Evolutionary conservation across 169 alveolate genomes (phyloP), one percentile per base, ranked within the genome.

Genomic region (Plasmodium reichenowi): DNA sequence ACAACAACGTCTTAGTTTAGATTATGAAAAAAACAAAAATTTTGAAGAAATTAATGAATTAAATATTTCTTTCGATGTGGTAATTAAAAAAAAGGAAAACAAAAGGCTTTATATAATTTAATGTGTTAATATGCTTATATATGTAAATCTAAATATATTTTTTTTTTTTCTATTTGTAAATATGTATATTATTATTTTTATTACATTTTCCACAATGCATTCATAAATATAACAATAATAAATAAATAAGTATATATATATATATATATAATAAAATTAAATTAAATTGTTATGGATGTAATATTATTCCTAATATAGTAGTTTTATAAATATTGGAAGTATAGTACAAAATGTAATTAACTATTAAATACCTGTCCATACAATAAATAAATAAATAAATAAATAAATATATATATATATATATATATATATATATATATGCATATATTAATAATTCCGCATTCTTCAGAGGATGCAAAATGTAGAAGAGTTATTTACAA

Each of bases 41-140:
- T 76, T 76, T 38, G 64, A 76, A 17, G 89, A 60, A 17, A 76
- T 76, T 64, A 70, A 50, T 29, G 71, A 76, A 54, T 70, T 76
- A 20, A 76, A 76, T 38, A 38, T 72, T 20, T 24, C 89, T 58
- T 76, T 63, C 56, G 29, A 50, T 48, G 47, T 76, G 75, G 89
- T 76, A 76, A 76, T 15, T 32, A 71, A 20, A 13, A 10, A 10
- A 47, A 17, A 38, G 22, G 2, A 32, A n/a, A 38, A 38, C 47
- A 38, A 38, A 5, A 38, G 9, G 47, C n/a, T 22, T 20, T 50
- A 32, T 43, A 24, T 7, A 54, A n/a, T 54, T 10, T 10, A 4
- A 15, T 17, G 24, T 54, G 20, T 17, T 54, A 54, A 54, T 54
- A 17, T 45, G 22, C 13, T n/a, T n/a, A 54, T 72, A 26, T 74